phyloP scores from a whole-genome alignment of 139 green algal species.

The Picochlorum sp. region DNA sequence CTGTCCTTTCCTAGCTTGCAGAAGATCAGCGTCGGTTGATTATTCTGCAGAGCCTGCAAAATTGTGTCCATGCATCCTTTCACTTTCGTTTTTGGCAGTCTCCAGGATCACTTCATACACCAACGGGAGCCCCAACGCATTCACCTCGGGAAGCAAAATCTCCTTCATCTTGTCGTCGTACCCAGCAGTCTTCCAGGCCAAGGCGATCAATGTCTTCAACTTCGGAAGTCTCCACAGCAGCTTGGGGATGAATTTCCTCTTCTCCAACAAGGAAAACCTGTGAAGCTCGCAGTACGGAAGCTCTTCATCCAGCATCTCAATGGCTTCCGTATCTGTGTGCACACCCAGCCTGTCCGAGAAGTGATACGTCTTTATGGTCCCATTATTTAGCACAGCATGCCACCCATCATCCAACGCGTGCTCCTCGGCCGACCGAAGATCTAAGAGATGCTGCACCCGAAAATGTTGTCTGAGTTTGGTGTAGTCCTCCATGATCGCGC shows the following conservation, averaged over 20 bases:
- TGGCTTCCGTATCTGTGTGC: background rate
- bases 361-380: slow-evolving; percentile 19
- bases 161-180: slow-evolving; percentile 24
- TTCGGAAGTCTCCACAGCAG: slow-evolving; percentile 20
- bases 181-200: slow-evolving; percentile 20
- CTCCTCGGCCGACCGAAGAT: slow-evolving; percentile 25
- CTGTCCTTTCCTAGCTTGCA: slow-evolving; percentile 67
- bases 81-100: slow-evolving; percentile 1
- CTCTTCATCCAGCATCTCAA: slow-evolving; percentile 8
- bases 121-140: slow-evolving; percentile 22
- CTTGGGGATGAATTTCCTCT: slow-evolving; percentile 16
- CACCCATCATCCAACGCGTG: slow-evolving; percentile 19
- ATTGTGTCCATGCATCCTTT: slow-evolving; percentile 19
- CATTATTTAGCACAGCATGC: slow-evolving; percentile 27
- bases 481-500: slow-evolving; percentile 17
- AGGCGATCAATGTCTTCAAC: slow-evolving; percentile 9
- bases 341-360: background rate
- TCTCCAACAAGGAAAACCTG: slow-evolving; percentile 28
- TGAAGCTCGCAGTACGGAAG: slow-evolving; percentile 20
- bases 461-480: slow-evolving; percentile 15
- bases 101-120: slow-evolving; percentile 35
- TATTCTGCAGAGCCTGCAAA: slow-evolving; percentile 14
- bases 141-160: slow-evolving; percentile 29
- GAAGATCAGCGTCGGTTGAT: slow-evolving; percentile 53
- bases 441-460: slow-evolving; percentile 16